phyloP scores from a whole-genome alignment of 1,284 basidiomycete species.

The Calocybe gambosa region DNA sequence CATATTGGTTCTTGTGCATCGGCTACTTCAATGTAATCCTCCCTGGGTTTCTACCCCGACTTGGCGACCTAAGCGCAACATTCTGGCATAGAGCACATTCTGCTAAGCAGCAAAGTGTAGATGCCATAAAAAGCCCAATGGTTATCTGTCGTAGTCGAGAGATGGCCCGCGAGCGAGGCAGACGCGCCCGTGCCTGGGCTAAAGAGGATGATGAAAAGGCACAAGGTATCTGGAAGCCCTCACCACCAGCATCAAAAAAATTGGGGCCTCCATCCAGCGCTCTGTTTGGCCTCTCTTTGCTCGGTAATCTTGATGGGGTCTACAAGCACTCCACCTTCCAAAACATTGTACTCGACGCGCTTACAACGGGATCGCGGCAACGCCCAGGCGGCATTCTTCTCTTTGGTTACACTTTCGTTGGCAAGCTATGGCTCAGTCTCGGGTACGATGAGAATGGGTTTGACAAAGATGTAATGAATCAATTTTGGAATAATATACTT shows the following conservation, averaged over 20 bases:
- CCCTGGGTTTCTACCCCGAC: slow-evolving; percentile 55
- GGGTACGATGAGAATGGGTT: slow-evolving; percentile 75
- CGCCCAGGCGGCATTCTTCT: slow-evolving; percentile 66
- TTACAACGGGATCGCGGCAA: slow-evolving; percentile 76
- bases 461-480: slow-evolving; percentile 47
- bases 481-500: slow-evolving; percentile 51
- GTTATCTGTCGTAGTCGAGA: slow-evolving; percentile 51
- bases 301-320: slow-evolving; percentile 74
- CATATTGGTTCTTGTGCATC: slow-evolving; percentile 74
- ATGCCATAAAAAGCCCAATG: slow-evolving; percentile 56
- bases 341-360: slow-evolving; percentile 50
- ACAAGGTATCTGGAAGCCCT: slow-evolving; percentile 35
- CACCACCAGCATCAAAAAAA: slow-evolving; percentile 21
- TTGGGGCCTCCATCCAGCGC: slow-evolving; percentile 43
- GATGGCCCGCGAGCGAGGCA: slow-evolving; percentile 59
- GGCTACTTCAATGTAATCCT: slow-evolving; percentile 78
- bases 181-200: slow-evolving; percentile 57
- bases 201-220: slow-evolving; percentile 65
- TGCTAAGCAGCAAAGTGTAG: slow-evolving; percentile 61
- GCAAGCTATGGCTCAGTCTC: slow-evolving; percentile 66
- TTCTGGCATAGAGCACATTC: slow-evolving; percentile 73
- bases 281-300: slow-evolving; percentile 67
- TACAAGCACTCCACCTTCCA: slow-evolving; percentile 63
- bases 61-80: slow-evolving; percentile 30
- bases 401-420: slow-evolving; percentile 71